A percentile compares a stretch with the other conserved stretches of the same genome.
phyloP scores from a whole-genome alignment of 192 early-diverging fungal genomes.

The Lobosporangium transversale region DNA sequence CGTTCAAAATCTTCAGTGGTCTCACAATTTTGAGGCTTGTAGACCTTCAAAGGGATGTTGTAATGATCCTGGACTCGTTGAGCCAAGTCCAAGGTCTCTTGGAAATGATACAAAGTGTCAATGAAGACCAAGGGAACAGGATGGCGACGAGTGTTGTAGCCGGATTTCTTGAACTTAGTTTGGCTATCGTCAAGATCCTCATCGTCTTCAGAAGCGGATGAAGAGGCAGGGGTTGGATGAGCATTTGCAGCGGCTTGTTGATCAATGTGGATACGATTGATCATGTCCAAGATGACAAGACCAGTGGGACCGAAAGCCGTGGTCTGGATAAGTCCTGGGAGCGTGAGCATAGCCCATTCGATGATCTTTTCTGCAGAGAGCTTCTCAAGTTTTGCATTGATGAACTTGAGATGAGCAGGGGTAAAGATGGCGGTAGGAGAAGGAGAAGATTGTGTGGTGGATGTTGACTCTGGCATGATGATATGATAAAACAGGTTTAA shows the following conservation, averaged over 20 bases:
- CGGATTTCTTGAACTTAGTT: slow-evolving; percentile 35
- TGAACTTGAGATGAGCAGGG: slow-evolving; percentile 70
- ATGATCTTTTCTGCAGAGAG: slow-evolving; percentile 83
- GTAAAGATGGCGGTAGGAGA: slow-evolving; percentile 55
- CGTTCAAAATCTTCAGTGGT: slow-evolving; percentile 75
- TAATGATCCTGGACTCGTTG: slow-evolving; percentile 73
- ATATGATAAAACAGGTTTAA: too few relatives aligned
- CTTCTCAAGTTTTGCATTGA: slow-evolving; percentile 77
- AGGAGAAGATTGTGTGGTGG: slow-evolving; percentile 1
- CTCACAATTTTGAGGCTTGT: slow-evolving; percentile 72
- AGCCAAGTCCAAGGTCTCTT: slow-evolving; percentile 88
- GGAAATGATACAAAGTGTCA: slow-evolving; percentile 96
- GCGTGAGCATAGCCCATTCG: slow-evolving; percentile 85
- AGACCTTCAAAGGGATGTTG: slow-evolving; percentile 74
- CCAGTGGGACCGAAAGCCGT: slow-evolving; percentile 96
- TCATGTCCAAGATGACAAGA: slow-evolving; percentile 87
- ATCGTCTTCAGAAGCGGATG: slow-evolving; percentile 45
- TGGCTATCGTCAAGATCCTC: slow-evolving; percentile 9
- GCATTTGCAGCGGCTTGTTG: slow-evolving; percentile 52
- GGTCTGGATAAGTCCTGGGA: slow-evolving; percentile 88
- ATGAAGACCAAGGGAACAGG: slow-evolving; percentile 89
- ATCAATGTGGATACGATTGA: slow-evolving; percentile 72
- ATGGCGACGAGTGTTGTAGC: slow-evolving; percentile 56
- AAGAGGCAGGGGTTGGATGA: slow-evolving; percentile 43
- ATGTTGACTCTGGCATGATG: slow-evolving; percentile 37